Evolutionary conservation across 208 protist species (phyloP).

Genomic region (Leptomonas pyrrhocoris): DNA sequence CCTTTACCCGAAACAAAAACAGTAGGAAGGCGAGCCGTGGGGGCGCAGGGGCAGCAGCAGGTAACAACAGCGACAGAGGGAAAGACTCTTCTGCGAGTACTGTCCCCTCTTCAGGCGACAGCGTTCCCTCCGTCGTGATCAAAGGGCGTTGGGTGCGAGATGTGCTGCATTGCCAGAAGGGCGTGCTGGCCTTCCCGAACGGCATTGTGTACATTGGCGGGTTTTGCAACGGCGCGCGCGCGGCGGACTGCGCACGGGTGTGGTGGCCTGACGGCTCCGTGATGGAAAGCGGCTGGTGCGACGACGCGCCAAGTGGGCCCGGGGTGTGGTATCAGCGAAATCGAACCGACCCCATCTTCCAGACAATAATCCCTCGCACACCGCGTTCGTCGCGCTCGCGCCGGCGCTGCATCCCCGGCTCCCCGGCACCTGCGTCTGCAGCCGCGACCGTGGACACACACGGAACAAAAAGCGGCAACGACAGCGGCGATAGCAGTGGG

Average conservation of each 20-base stretch:
- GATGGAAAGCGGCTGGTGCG: slow-evolving; percentile 64
- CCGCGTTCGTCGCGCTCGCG: slow-evolving; percentile 25
- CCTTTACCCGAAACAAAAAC: neutral
- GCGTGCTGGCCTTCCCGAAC: slow-evolving; percentile 75
- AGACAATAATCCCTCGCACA: slow-evolving; percentile 14
- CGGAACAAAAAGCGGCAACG: neutral
- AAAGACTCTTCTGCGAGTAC: neutral
- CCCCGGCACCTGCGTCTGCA: neutral
- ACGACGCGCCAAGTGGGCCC: slow-evolving; percentile 58
- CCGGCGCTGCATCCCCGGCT: slow-evolving; percentile 10
- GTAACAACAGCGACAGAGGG: neutral
- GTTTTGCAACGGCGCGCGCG: slow-evolving; percentile 54
- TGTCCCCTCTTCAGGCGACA: neutral
- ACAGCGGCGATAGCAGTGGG: neutral
- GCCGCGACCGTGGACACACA: neutral
- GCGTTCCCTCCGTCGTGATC: slow-evolving; percentile 38
- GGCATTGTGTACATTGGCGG: slow-evolving; percentile 80
- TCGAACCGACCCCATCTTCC: slow-evolving; percentile 48
- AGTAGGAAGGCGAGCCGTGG: neutral
- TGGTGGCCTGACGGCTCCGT: slow-evolving; percentile 80
- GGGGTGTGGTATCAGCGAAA: slow-evolving; percentile 73
- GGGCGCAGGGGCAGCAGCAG: neutral
- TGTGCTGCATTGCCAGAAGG: slow-evolving; percentile 56
- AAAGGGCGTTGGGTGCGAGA: slow-evolving; percentile 72
- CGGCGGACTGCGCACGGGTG: slow-evolving; percentile 33